Conservation (phyloP, 805 yeast species). For the Kuraishia capsulata region DNA sequence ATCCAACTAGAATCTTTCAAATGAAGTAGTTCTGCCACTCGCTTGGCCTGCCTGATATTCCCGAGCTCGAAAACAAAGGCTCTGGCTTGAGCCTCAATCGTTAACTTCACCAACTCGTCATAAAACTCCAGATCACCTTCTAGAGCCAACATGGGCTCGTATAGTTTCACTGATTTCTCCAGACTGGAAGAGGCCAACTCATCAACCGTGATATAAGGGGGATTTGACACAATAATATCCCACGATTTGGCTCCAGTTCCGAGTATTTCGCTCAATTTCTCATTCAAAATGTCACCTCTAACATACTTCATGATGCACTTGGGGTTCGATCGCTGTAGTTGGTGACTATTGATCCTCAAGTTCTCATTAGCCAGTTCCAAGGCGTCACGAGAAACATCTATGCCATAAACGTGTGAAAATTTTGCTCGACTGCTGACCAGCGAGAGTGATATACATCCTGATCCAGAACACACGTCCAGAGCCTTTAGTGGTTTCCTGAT, state of each 20-base stretch:
- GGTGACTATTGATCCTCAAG: constrained; percentile 3
- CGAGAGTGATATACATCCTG: constrained; percentile 75
- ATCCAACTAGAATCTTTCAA: constrained; percentile 31
- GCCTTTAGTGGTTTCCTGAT: neutral
- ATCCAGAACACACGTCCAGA: constrained; percentile 77
- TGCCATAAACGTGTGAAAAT: constrained; percentile 21
- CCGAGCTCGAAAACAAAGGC: constrained; percentile 80
- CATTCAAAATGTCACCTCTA: constrained; percentile 13
- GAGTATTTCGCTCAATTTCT: neutral
- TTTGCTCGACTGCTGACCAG: constrained; percentile 12
- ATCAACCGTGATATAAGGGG: constrained; percentile 67
- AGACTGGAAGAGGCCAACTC: constrained; percentile 46
- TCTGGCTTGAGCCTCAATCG: constrained; percentile 28
- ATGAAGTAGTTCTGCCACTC: constrained; percentile 2
- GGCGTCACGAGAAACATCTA: constrained; percentile 53
- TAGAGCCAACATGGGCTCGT: constrained; percentile 77
- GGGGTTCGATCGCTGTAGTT: too few relatives aligned
- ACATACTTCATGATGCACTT: constrained; percentile 2
- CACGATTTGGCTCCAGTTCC: neutral
- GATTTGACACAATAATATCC: constrained; percentile 73
- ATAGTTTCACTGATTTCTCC: constrained; percentile 53
- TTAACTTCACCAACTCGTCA: constrained; percentile 39
- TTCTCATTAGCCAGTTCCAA: constrained; percentile 41
- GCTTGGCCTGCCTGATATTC: constrained; percentile 40
- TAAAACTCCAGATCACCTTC: constrained; percentile 73